phyloP scores from a whole-genome alignment of 768 basidiomycete genomes.

The Podaxis sp. region DNA sequence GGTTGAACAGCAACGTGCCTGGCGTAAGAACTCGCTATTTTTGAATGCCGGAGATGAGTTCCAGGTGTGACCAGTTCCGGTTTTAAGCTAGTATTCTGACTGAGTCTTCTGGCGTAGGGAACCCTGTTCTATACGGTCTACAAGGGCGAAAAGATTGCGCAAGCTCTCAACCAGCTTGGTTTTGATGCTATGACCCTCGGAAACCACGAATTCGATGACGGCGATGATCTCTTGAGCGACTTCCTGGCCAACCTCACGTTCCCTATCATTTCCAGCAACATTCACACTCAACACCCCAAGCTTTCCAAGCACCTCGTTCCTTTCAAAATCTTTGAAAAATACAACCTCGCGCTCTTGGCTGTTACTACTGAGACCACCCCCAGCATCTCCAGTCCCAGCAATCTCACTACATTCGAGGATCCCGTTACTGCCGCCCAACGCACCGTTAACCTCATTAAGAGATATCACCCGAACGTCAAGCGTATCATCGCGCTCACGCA shows the following conservation, averaged over 20 bases:
- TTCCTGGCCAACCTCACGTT: constrained; percentile 42
- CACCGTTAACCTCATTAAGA: constrained; percentile 36
- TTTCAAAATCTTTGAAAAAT: constrained; percentile 38
- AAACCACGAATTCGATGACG: constrained; percentile 48
- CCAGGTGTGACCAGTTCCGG: constrained; percentile 26
- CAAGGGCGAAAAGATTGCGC: constrained; percentile 41
- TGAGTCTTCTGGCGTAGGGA: constrained; percentile 29
- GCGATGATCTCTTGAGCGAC: constrained; percentile 35
- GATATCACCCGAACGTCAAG: constrained; percentile 29
- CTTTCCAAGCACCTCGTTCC: constrained; percentile 34
- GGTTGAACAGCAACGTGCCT: constrained; percentile 31
- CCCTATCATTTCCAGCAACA: constrained; percentile 46
- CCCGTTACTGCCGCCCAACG: constrained; percentile 36
- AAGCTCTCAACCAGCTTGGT: constrained; percentile 40
- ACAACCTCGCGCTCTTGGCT: constrained; percentile 41
- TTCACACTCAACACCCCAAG: constrained; percentile 35
- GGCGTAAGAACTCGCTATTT: constrained; percentile 36
- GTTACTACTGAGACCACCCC: constrained; percentile 43
- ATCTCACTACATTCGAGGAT: constrained; percentile 38
- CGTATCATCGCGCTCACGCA: constrained; percentile 46
- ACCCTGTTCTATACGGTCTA: constrained; percentile 46
- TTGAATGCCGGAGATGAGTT: constrained; percentile 50
- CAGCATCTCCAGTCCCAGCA: constrained; percentile 36
- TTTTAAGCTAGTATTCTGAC: neutral
- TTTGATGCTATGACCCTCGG: constrained; percentile 47